These are phyloP conservation scores for Agrocybe pediades DNA, from an alignment of 768 basidiomycete genomes.

Conservation along the genomic window DNA sequence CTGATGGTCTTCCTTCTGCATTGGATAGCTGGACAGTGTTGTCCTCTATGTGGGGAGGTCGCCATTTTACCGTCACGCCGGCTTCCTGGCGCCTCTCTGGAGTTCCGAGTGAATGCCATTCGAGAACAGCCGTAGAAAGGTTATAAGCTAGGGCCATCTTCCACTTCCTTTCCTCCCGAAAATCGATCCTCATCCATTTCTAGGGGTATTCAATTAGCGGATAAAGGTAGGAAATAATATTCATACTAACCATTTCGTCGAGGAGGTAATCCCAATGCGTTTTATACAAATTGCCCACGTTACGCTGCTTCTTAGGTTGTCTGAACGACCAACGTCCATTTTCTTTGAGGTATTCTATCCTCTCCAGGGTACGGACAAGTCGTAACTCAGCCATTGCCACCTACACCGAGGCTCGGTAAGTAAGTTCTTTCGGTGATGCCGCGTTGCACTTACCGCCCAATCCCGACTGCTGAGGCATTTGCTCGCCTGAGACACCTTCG, in stretches of 20 bases:
- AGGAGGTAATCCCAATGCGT: constrained; percentile 95
- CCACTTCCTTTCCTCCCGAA: constrained; percentile 93
- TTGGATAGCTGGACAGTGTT: constrained; percentile 23
- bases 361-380: constrained; percentile 77
- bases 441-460: constrained; percentile 83
- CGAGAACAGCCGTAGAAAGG: constrained; percentile 77
- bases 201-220: constrained; percentile 27
- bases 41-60: constrained; percentile 36
- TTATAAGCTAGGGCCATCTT: constrained; percentile 85
- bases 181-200: constrained; percentile 98
- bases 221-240: neutral
- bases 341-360: constrained; percentile 81
- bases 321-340: constrained; percentile 87
- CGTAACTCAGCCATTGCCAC: constrained; percentile 80
- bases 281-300: constrained; percentile 72
- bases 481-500: constrained; percentile 64
- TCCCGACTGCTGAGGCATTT: constrained; percentile 82
- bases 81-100: constrained; percentile 61
- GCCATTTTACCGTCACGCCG: constrained; percentile 74
- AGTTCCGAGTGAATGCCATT: constrained; percentile 82
- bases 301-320: constrained; percentile 93
- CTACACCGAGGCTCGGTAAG: constrained; percentile 32
- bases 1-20: constrained; percentile 23
- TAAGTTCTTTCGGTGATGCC: neutral
- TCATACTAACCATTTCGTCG: constrained; percentile 85